Evolutionary conservation across 2,329 filamentous ascomycete species (phyloP).

Genomic region (Macroventuria anomochaeta): DNA sequence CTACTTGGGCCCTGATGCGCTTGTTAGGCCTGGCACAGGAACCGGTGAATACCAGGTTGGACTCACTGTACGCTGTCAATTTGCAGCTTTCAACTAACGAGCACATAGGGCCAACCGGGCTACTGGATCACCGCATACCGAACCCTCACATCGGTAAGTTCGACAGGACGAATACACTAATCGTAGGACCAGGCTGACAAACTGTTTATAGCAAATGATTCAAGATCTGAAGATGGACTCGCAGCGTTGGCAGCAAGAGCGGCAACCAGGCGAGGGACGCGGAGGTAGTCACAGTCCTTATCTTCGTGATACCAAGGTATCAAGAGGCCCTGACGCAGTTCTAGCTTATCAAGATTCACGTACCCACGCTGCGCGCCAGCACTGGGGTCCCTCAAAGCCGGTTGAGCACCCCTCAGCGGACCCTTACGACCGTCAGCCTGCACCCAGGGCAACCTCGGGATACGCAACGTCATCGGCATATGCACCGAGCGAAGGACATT

Average conservation of each 20-base stretch:
- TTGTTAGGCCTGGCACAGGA: constrained; percentile 56
- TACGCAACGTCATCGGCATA: constrained; percentile 13
- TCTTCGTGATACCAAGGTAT: constrained; percentile 49
- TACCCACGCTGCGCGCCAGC: constrained; percentile 52
- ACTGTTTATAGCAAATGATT: constrained; percentile 54
- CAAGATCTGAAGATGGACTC: constrained; percentile 58
- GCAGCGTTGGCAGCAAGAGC: constrained; percentile 51
- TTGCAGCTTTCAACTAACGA: constrained; percentile 25
- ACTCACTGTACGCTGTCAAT: constrained; percentile 19
- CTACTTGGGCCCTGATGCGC: constrained; percentile 59
- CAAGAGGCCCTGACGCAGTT: constrained; percentile 54
- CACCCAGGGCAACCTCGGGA: constrained; percentile 11
- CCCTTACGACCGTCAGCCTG: constrained; percentile 14
- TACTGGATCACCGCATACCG: constrained; percentile 61
- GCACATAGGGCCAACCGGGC: constrained; percentile 51
- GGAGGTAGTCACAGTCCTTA: constrained; percentile 56
- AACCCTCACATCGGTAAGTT: constrained; percentile 57
- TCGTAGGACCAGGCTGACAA: constrained; percentile 26
- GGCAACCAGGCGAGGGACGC: constrained; percentile 47
- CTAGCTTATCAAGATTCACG: constrained; percentile 54
- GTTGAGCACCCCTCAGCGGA: constrained; percentile 30
- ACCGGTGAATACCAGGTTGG: constrained; percentile 55
- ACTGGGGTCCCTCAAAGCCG: constrained; percentile 48
- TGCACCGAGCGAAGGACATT: constrained; percentile 38
- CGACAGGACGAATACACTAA: background rate